phyloP scores from a whole-genome alignment of 768 basidiomycete genomes.

The Pulveroboletus ravenelii region DNA sequence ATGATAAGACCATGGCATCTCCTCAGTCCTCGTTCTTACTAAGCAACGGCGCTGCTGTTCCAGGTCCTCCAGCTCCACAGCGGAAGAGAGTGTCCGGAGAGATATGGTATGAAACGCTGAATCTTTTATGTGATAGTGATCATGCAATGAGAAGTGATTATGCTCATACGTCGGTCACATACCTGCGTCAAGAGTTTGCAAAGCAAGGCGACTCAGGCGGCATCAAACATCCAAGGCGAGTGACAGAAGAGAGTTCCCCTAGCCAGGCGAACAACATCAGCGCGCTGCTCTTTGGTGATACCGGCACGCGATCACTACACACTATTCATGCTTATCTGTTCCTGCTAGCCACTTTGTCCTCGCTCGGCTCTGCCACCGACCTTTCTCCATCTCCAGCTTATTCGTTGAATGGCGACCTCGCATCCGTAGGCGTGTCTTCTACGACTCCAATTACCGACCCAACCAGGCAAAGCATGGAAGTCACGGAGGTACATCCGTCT shows the following conservation, averaged over 20 bases:
- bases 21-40: slow-evolving; percentile 26
- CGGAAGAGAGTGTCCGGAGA: slow-evolving; percentile 72
- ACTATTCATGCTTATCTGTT: slow-evolving; percentile 79
- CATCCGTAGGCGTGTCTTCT: slow-evolving; percentile 25
- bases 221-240: slow-evolving; percentile 40
- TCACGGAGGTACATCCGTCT: slow-evolving; percentile 24
- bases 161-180: slow-evolving; percentile 65
- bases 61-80: slow-evolving; percentile 40
- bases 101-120: slow-evolving; percentile 88
- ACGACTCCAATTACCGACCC: slow-evolving; percentile 32
- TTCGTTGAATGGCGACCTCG: slow-evolving; percentile 29
- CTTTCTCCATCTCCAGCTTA: slow-evolving; percentile 40
- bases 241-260: slow-evolving; percentile 45
- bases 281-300: slow-evolving; percentile 52
- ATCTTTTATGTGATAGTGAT: slow-evolving; percentile 75
- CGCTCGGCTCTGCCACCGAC: slow-evolving; percentile 46
- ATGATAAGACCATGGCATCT: slow-evolving; percentile 6
- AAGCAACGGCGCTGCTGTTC: slow-evolving; percentile 25
- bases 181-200: slow-evolving; percentile 71
- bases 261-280: slow-evolving; percentile 44
- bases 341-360: slow-evolving; percentile 67
- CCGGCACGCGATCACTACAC: slow-evolving; percentile 68
- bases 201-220: slow-evolving; percentile 48
- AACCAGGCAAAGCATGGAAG: slow-evolving; percentile 18
- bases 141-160: slow-evolving; percentile 79